Conservation (phyloP, 176 grass and related monocot species). For the Chloris gayana region DNA sequence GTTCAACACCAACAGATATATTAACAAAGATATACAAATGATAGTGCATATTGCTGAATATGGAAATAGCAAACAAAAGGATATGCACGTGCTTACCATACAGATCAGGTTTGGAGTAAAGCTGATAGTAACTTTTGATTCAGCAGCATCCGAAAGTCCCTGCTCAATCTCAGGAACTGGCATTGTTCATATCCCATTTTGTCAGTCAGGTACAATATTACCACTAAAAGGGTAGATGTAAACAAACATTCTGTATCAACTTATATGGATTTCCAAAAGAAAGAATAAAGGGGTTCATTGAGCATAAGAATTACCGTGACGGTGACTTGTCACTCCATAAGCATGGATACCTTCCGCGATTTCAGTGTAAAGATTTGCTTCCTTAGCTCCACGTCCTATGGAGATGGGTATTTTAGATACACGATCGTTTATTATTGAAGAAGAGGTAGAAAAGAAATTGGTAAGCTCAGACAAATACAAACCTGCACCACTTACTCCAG, state of each 20-base stretch:
- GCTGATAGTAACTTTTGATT: conserved; percentile 91
- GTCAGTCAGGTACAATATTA: conserved; percentile 34
- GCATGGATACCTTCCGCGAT: conserved; percentile 92
- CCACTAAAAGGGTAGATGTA: conserved; percentile 23
- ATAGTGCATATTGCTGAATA: neutral
- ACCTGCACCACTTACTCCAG: conserved; percentile 96
- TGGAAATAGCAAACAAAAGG: conserved; percentile 1
- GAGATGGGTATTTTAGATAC: neutral
- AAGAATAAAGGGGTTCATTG: neutral
- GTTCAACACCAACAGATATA: conserved; percentile 32
- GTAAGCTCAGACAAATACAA: conserved; percentile 4
- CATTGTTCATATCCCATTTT: conserved; percentile 30
- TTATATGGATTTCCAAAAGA: neutral
- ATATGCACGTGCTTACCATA: conserved; percentile 58
- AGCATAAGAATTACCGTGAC: conserved; percentile 69
- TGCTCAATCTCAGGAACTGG: conserved; percentile 98
- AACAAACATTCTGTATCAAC: conserved; percentile 13
- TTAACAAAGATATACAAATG: conserved; percentile 13
- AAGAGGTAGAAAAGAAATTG: neutral
- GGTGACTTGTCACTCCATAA: conserved; percentile 92
- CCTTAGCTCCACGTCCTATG: conserved; percentile 97
- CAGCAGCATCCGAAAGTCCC: conserved; percentile 81
- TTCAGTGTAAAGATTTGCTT: conserved; percentile 98
- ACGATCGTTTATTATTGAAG: conserved; percentile 14
- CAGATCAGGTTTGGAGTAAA: conserved; percentile 97